Base-by-base conservation (phyloP, 352 stramenopile species). In the Thraustotheca clavata region DNA sequence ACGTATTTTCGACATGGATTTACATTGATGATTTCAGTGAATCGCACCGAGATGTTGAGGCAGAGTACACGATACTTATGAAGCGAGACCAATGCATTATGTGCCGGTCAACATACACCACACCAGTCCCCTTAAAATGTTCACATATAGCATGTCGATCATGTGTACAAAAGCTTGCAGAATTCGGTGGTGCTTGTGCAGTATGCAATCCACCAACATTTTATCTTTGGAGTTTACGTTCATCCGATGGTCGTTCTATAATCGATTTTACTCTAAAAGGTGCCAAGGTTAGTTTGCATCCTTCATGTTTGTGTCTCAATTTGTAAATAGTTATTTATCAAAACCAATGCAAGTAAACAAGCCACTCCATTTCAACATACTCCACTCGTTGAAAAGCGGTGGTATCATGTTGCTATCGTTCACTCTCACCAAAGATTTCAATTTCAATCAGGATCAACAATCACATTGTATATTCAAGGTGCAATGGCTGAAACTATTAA, bases 121-220 rank as follows among this genome's bases (percentile, higher is more conserved):
- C 22, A 77, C 87, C 29, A 67, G 61, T 0, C 60, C 73, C 43
- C 39, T 60, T 90, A n/a, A 90, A 90, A 62, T 90, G 81, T 41
- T 88, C 79, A 0, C 81, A 90, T 60, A 59, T 71, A 31, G 77
- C 73, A 8, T 90, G 81, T 12, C 73, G 74, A 27, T 71, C 68
- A 4, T 90, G 81, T 29, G 67, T 77, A 24, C 79, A 90, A 32
- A 76, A 76, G 11, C 67, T 90, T 20, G 24, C 76, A 0, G 80
- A 74, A 47, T 73, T 57, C 52, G 77, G 79, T 5, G 81, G 79
- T 1, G 81, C 88, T 46, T 90, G 81, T 38, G 73, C 82, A 7
- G 73, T 88, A 40, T 90, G 81, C 62, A 90, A 90, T 39, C 74
- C 79, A 8, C 81, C 81, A 2, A 86, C 76, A 50, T 86, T 90